Conservation (phyloP, 306 rosid genomes). For the Quercus glauca region DNA sequence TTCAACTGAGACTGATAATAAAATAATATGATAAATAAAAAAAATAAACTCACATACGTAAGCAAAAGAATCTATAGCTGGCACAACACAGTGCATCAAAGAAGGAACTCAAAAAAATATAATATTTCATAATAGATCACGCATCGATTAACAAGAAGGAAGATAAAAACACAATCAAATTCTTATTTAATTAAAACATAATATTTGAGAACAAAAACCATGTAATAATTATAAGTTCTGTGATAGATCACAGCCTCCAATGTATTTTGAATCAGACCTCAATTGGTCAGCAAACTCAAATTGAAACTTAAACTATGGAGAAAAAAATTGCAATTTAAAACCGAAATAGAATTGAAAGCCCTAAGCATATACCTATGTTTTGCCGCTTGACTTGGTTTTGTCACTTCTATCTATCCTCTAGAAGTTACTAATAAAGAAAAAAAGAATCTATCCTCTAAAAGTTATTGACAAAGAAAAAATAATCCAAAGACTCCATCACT, state of each 20-base stretch:
- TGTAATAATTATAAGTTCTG: too few relatives aligned
- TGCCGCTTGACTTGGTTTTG: background rate
- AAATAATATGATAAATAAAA: too few relatives aligned
- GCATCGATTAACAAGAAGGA: too few relatives aligned
- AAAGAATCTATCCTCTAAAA: background rate
- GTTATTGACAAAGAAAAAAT: background rate
- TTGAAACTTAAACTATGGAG: background rate
- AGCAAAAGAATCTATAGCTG: too few relatives aligned
- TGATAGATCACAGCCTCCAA: background rate
- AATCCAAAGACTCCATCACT: background rate
- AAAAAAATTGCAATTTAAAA: background rate
- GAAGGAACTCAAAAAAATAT: too few relatives aligned
- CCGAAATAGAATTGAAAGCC: background rate
- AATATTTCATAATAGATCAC: too few relatives aligned
- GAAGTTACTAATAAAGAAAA: background rate
- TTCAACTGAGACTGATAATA: too few relatives aligned
- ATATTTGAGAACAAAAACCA: too few relatives aligned
- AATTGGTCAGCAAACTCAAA: background rate
- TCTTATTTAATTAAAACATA: too few relatives aligned
- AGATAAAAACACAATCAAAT: too few relatives aligned
- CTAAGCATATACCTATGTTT: background rate
- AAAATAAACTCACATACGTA: too few relatives aligned
- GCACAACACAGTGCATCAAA: too few relatives aligned
- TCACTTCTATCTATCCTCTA: background rate
- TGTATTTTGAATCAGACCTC: background rate